Percentiles rank a stretch among this genome's conserved stretches.
These are phyloP conservation scores for Melampsora larici-populina DNA, from an alignment of 1,284 basidiomycete species.

Conservation along the genomic window DNA sequence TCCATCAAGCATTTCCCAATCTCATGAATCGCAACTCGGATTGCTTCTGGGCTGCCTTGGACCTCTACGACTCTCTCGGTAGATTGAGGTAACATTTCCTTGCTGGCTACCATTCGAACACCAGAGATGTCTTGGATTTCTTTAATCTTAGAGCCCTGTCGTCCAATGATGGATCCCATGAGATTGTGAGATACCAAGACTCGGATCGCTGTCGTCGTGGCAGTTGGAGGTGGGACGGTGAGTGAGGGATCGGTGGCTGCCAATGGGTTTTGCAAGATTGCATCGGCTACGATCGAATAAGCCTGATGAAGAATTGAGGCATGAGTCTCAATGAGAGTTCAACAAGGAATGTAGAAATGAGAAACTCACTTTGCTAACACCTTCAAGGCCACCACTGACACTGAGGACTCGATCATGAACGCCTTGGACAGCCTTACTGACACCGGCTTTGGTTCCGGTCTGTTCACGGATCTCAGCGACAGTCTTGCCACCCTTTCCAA, in stretches of 20 bases:
- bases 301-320: conserved; percentile 61
- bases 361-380: conserved; percentile 71
- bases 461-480: conserved; percentile 91
- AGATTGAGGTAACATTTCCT: conserved; percentile 54
- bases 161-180: conserved; percentile 55
- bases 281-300: conserved; percentile 88
- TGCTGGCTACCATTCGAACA: conserved; percentile 54
- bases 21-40: conserved; percentile 85
- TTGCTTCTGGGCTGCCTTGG: conserved; percentile 84
- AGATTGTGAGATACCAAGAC: conserved; percentile 56
- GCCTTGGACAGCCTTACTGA: conserved; percentile 94
- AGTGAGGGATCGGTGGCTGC: conserved; percentile 67
- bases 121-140: conserved; percentile 54
- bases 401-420: conserved; percentile 96
- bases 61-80: conserved; percentile 82
- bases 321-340: neutral
- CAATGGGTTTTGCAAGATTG: conserved; percentile 69
- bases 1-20: conserved; percentile 92
- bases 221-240: conserved; percentile 62
- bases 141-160: conserved; percentile 54
- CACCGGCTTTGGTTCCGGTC: conserved; percentile 95
- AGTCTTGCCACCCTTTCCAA: conserved; percentile 88
- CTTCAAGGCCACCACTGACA: conserved; percentile 84
- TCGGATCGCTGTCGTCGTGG: conserved; percentile 80
- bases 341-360: conserved; percentile 39